Conservation (phyloP, 140 eudicot species). For the Anethum foeniculum region DNA sequence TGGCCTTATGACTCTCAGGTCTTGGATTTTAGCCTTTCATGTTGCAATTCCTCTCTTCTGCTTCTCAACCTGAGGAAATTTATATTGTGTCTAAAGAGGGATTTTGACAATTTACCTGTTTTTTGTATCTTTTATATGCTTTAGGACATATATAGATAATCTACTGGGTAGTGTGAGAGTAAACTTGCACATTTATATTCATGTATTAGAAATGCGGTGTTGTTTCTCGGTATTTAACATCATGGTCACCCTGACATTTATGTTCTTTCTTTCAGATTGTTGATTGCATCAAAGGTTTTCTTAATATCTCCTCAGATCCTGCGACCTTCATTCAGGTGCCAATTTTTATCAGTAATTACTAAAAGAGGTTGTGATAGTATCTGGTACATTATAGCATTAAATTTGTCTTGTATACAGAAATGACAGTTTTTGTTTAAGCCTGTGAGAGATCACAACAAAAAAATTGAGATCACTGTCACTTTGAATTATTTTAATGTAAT, state of each 20-base stretch:
- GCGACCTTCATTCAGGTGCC: conserved; percentile 25
- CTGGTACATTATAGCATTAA: not conserved
- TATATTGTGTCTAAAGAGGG: not conserved
- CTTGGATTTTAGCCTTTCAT: not conserved
- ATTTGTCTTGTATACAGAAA: not conserved
- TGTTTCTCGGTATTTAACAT: not conserved
- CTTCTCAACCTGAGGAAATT: not conserved
- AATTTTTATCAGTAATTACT: not conserved
- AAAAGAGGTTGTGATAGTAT: not conserved
- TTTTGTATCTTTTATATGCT: not conserved
- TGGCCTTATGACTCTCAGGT: not conserved
- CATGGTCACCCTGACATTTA: not conserved
- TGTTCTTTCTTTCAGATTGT: conserved; percentile 14
- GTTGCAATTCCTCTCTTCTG: not conserved
- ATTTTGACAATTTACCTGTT: not conserved
- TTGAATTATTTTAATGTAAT: not conserved
- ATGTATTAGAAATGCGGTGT: not conserved
- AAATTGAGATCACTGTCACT: not conserved
- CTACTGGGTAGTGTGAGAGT: not conserved
- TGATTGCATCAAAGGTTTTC: conserved; percentile 16
- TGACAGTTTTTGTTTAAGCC: not conserved
- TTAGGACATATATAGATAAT: not conserved
- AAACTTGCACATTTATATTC: not conserved
- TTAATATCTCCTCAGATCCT: conserved; percentile 12
- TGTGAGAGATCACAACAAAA: not conserved